Evolutionary conservation across 176 grass and related monocot species (phyloP).

Genomic region (Elaeis guineensis): DNA sequence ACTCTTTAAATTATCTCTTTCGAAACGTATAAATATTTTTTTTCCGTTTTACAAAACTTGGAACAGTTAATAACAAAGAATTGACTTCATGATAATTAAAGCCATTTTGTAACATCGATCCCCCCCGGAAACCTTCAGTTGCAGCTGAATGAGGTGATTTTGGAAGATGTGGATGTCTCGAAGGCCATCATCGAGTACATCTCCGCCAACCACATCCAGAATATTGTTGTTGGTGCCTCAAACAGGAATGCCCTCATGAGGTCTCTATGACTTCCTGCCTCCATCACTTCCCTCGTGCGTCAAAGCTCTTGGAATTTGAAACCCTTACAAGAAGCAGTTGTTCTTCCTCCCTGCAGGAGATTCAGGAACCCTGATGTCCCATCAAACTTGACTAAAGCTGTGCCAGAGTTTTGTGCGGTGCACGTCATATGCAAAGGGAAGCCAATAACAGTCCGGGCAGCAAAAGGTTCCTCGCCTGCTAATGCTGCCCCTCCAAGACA

Average conservation of each 20-base stretch:
- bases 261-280: constrained; percentile 18
- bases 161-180: constrained; percentile 57
- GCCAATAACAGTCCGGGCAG: constrained; percentile 51
- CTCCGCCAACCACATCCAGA: constrained; percentile 29
- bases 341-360: constrained; percentile 42
- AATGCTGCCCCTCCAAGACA: constrained; percentile 43
- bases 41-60: too few species aligned
- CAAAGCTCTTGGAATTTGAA: constrained; percentile 5
- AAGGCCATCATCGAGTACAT: constrained; percentile 66
- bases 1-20: too few species aligned
- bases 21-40: too few species aligned
- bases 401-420: constrained; percentile 72
- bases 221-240: constrained; percentile 64
- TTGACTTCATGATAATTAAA: too few species aligned
- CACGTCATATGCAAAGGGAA: constrained; percentile 86
- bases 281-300: constrained; percentile 6
- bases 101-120: not conserved
- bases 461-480: constrained; percentile 39
- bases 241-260: constrained; percentile 51
- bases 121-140: constrained; percentile 33
- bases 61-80: too few species aligned
- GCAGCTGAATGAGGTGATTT: constrained; percentile 75
- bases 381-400: constrained; percentile 71
- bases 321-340: constrained; percentile 25
- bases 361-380: constrained; percentile 76